Base-by-base conservation (phyloP, 176 grass and related monocot genomes). In the Coix lacrymajobi region DNA sequence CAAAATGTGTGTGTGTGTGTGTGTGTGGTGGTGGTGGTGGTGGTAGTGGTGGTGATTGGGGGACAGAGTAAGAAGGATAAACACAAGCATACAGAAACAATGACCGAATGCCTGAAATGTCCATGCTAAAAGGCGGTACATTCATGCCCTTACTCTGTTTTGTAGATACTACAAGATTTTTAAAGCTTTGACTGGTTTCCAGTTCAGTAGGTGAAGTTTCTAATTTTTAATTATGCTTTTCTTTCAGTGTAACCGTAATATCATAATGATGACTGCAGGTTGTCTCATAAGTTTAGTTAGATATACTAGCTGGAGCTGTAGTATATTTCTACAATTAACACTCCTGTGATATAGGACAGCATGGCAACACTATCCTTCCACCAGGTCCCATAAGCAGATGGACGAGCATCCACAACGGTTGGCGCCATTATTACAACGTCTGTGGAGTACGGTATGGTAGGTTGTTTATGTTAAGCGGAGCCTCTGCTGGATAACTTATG, bases 401-500 rank as follows among this genome's bases (percentile, higher is more conserved):
- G 89, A 83, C 26, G 66, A 86, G 14, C 75, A 84, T 79, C 87
- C 78, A 71, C 77, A 86, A 76, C 37, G 19, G 79, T 71, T n/a
- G 69, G 79, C 44, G 36, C 78, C 85, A 33, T 87, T 85, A 87
- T 80, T 72, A 69, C 41, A 34, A 43, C 84, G 79, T 64, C 80
- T 89, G 51, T 85, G 81, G 67, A 70, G 85, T 88, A 92, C 88
- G 89, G 87, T 92, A 90, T 83, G 85, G 85, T 90, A 85, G 85
- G 83, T 70, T 88, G 85, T 86, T 88, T 81, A 79, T 85, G 70
- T 70, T 77, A 67, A 80, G 73, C 19, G 19, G 19, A 79, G 67
- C 78, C 45, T 90, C 20, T n/a, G 66, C 79, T 68, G 64, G 66
- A 86, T 69, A 81, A 77, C 54, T 91, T 49, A 79, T 88, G 69